Evolutionary conservation across 1,284 basidiomycete genomes (phyloP).

Genomic region (Sporisorium graminicola): DNA sequence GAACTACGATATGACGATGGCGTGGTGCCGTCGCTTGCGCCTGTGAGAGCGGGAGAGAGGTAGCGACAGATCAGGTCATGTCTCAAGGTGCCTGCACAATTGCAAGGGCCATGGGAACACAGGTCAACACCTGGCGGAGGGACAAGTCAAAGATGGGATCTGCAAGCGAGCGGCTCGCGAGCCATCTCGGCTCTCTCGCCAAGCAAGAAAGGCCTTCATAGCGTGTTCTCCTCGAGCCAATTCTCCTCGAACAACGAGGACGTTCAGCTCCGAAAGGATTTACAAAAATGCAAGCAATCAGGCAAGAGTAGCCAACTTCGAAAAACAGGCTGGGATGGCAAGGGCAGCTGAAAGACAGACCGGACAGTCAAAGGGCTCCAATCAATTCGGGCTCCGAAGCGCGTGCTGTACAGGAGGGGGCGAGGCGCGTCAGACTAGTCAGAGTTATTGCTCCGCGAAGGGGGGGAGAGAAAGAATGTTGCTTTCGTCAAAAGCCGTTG

Average conservation of each 20-base stretch:
- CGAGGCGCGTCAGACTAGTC: neutral
- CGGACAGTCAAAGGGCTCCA: neutral
- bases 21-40: constrained; percentile 7
- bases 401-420: neutral
- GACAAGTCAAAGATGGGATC: neutral
- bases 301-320: neutral
- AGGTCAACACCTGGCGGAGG: no score
- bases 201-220: neutral
- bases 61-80: constrained; percentile 4
- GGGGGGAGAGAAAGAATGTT: neutral
- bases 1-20: neutral
- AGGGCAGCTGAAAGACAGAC: constrained; percentile 3
- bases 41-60: neutral
- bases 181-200: constrained; percentile 21
- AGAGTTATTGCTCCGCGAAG: neutral
- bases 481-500: no score
- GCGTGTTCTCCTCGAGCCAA: no score
- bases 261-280: neutral
- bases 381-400: constrained; percentile 8
- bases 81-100: constrained; percentile 1
- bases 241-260: no score
- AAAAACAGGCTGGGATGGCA: neutral
- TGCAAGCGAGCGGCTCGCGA: constrained; percentile 31
- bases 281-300: neutral
- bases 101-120: neutral